These are phyloP conservation scores for Blepharisma stoltei DNA, from an alignment of 73 alveolate species.

Conservation along the genomic window DNA sequence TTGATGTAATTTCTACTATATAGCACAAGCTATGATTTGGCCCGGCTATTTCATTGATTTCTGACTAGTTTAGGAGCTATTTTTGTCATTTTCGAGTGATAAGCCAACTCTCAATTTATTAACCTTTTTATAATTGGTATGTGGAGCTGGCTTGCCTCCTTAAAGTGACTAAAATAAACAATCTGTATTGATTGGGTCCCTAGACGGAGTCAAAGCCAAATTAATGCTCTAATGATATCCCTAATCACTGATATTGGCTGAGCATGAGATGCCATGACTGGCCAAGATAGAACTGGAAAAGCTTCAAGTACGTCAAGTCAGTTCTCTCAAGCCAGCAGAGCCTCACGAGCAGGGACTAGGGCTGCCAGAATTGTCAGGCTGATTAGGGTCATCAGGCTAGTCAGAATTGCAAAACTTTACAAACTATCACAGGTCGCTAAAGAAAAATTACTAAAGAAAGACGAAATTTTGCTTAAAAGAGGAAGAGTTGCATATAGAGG, in stretches of 20 bases:
- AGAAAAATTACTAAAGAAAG: slow-evolving; percentile 46
- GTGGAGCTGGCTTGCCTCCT: no score
- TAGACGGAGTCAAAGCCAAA: no score
- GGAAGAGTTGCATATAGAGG: not conserved
- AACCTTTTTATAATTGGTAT: no score
- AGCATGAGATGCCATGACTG: slow-evolving; percentile 56
- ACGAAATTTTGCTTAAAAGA: slow-evolving; percentile 26
- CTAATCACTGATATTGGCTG: slow-evolving; percentile 85
- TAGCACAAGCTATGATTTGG: no score
- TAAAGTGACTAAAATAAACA: no score
- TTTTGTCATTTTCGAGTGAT: no score
- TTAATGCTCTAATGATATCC: no score
- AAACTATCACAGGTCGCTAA: slow-evolving; percentile 38
- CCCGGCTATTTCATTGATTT: no score
- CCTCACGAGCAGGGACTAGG: slow-evolving; percentile 73
- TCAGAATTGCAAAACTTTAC: slow-evolving; percentile 50
- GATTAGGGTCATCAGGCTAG: slow-evolving; percentile 52
- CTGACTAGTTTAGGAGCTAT: no score
- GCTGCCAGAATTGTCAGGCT: slow-evolving; percentile 67
- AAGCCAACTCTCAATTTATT: no score
- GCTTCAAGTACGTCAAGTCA: slow-evolving; percentile 49
- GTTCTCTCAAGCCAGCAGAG: slow-evolving; percentile 79
- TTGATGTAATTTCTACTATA: slow-evolving; percentile 77
- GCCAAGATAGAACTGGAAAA: slow-evolving; percentile 51
- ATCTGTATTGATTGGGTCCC: no score